Evolutionary conservation across 73 alveolate species (phyloP).

Genomic region (Symbiodinium pilosum): DNA sequence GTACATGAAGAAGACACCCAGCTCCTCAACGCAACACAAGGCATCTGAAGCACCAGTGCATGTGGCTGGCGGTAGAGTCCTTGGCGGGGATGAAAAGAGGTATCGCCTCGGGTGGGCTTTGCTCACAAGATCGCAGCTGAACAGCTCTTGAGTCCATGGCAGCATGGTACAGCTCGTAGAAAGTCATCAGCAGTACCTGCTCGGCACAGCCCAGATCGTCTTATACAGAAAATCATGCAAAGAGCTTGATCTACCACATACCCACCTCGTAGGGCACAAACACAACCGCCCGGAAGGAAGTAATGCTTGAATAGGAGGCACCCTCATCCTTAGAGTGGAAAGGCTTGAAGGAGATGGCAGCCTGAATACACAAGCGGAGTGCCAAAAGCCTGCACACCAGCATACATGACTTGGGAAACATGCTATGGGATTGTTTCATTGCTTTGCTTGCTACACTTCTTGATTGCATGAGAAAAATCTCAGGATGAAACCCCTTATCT

Average conservation of each 20-base stretch:
- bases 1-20: constrained; percentile 62
- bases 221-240: no score
- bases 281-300: constrained; percentile 76
- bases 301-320: constrained; percentile 54
- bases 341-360: no score
- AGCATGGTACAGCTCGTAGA: constrained; percentile 75
- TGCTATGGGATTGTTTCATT: no score
- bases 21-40: no score
- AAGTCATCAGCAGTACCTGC: constrained; percentile 78
- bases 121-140: neutral
- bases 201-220: neutral
- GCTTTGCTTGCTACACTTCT: no score
- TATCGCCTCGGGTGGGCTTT: constrained; percentile 19
- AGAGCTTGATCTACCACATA: neutral
- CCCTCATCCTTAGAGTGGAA: constrained; percentile 68
- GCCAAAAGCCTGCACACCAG: no score
- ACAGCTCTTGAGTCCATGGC: constrained; percentile 10
- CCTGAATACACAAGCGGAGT: no score
- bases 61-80: neutral
- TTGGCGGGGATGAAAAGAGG: constrained; percentile 64
- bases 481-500: no score
- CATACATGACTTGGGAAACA: no score
- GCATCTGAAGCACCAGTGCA: neutral
- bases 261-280: constrained; percentile 76
- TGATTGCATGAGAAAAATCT: no score